phyloP scores from a whole-genome alignment of 345 rosid genomes.

The Chamaenerion angustifolium region DNA sequence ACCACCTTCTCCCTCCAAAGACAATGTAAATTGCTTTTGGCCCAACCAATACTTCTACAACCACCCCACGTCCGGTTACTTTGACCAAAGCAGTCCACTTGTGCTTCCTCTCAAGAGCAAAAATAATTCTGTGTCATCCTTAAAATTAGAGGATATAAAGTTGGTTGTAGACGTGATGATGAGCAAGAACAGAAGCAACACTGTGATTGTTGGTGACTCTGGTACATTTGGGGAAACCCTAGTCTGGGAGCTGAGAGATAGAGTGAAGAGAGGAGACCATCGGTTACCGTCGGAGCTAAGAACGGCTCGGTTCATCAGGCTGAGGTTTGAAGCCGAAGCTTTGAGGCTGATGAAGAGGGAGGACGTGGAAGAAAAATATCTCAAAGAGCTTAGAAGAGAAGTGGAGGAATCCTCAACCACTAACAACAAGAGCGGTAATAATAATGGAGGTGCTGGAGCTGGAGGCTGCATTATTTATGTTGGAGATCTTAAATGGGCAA shows the following conservation, averaged over 20 bases:
- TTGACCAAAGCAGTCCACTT: conserved; percentile 30
- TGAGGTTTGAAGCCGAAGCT: conserved; percentile 31
- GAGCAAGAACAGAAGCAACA: conserved; percentile 53
- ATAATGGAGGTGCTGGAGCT: conserved; percentile 25
- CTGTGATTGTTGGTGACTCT: conserved; percentile 65
- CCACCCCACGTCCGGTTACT: conserved; percentile 31
- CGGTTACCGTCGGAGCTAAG: conserved; percentile 51
- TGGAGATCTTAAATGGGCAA: conserved; percentile 74
- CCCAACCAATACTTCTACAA: conserved; percentile 29
- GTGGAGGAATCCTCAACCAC: conserved; percentile 36
- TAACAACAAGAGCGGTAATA: conserved; percentile 2
- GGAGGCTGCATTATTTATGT: conserved; percentile 53
- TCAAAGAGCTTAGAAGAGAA: conserved; percentile 42
- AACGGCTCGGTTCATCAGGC: conserved; percentile 41
- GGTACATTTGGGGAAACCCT: conserved; percentile 41
- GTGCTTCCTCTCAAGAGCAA: conserved; percentile 35
- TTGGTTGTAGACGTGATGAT: conserved; percentile 24
- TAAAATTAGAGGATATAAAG: conserved; percentile 29
- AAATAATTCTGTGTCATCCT: too few relatives aligned
- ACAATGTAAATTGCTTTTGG: conserved; percentile 28
- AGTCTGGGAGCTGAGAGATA: conserved; percentile 37
- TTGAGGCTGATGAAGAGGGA: conserved; percentile 56
- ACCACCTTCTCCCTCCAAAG: conserved; percentile 54
- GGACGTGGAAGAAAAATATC: conserved; percentile 37
- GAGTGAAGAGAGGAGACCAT: conserved; percentile 47